phyloP scores from a whole-genome alignment of 176 grass and related monocot genomes.

The Guadua angustifolia region DNA sequence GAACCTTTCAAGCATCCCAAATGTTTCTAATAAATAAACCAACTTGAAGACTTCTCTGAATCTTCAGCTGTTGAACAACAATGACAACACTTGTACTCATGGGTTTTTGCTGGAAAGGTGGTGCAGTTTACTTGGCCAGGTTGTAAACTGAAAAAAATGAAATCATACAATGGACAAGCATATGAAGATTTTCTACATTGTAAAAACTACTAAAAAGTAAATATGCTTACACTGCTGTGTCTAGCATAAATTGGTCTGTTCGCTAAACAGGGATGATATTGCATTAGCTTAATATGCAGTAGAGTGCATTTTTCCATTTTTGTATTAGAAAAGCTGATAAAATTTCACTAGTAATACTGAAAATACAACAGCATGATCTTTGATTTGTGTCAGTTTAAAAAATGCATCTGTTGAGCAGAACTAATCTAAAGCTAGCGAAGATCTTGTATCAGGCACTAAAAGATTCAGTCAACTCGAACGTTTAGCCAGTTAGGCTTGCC shows the following conservation, averaged over 20 bases:
- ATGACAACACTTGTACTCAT: not conserved
- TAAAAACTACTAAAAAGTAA: not conserved
- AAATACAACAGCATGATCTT: not conserved
- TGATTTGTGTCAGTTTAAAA: not conserved
- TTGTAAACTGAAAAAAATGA: not conserved
- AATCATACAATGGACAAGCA: slow-evolving; percentile 1
- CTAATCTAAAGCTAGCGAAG: not conserved
- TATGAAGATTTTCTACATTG: not conserved
- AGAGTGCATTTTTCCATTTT: not conserved
- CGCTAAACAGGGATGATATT: not conserved
- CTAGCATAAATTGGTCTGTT: slow-evolving; percentile 23
- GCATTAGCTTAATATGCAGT: not conserved
- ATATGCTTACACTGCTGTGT: not conserved
- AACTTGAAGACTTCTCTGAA: slow-evolving; percentile 14
- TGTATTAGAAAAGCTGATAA: not conserved
- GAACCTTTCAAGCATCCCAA: slow-evolving; percentile 18
- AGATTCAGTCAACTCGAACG: not conserved
- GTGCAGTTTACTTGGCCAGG: not conserved
- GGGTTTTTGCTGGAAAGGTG: slow-evolving; percentile 1
- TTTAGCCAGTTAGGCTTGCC: not conserved
- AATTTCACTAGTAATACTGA: not conserved
- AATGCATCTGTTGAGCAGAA: not conserved
- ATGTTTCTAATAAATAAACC: slow-evolving; percentile 16
- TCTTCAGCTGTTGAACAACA: not conserved
- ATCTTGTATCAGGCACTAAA: slow-evolving; percentile 2